Percentiles rank a stretch among this genome's conserved stretches.
Evolutionary conservation across 192 early-diverging fungal species (phyloP).

Genomic region (Pilobolus umbonatus): DNA sequence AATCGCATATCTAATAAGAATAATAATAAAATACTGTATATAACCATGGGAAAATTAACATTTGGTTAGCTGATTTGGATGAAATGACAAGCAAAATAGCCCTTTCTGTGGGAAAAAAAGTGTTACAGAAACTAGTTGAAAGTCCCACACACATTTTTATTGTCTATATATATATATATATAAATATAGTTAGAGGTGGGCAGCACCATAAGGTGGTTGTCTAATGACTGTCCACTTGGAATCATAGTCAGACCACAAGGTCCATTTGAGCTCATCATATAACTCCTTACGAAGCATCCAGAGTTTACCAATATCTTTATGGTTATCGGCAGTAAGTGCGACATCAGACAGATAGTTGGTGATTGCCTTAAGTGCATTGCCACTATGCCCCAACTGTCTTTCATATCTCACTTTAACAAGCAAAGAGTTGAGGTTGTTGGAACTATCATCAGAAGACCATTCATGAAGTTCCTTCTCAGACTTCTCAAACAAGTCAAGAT

Average conservation of each 20-base stretch:
- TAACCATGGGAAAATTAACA: too few relatives aligned
- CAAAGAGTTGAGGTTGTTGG: slow-evolving; percentile 50
- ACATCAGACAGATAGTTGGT: slow-evolving; percentile 65
- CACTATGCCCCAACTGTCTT: slow-evolving; percentile 50
- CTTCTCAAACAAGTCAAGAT: slow-evolving; percentile 47
- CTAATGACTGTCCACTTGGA: slow-evolving; percentile 50
- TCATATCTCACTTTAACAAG: slow-evolving; percentile 54
- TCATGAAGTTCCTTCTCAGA: slow-evolving; percentile 51
- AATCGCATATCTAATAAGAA: too few relatives aligned
- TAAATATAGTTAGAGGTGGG: slow-evolving; percentile 35
- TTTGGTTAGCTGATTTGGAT: too few relatives aligned
- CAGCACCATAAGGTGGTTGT: slow-evolving; percentile 40
- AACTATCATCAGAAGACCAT: slow-evolving; percentile 57
- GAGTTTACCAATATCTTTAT: slow-evolving; percentile 52
- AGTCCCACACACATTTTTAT: too few relatives aligned
- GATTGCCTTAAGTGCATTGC: slow-evolving; percentile 66
- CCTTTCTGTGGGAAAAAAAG: too few relatives aligned
- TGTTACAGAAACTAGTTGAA: too few relatives aligned
- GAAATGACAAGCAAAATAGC: too few relatives aligned
- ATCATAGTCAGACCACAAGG: slow-evolving; percentile 65
- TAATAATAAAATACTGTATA: too few relatives aligned
- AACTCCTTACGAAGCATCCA: slow-evolving; percentile 50
- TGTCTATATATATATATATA: too few relatives aligned
- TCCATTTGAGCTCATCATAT: slow-evolving; percentile 62
- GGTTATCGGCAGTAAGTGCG: slow-evolving; percentile 42